phyloP scores from a whole-genome alignment of 441 rosid species.

The Mallotus repandus region DNA sequence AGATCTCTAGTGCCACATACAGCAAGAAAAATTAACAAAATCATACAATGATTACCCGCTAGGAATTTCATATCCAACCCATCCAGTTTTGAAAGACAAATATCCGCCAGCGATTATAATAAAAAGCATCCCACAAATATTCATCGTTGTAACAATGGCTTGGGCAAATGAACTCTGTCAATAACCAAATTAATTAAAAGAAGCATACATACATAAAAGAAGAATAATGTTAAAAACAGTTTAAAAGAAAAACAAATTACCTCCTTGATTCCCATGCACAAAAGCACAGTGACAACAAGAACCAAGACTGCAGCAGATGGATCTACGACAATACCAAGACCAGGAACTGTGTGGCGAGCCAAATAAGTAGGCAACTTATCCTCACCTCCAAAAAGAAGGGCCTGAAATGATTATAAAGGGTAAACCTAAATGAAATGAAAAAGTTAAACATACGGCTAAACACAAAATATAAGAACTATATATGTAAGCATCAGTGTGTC shows the following conservation, averaged over 20 bases:
- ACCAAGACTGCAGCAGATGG: conserved; percentile 90
- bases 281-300: conserved; percentile 65
- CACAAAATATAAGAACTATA: neutral
- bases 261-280: conserved; percentile 97
- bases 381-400: conserved; percentile 82
- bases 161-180: conserved; percentile 74
- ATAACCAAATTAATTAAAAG: conserved; percentile 5
- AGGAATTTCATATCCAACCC: conserved; percentile 81
- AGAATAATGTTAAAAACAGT: neutral
- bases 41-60: conserved; percentile 46
- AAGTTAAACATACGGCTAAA: neutral
- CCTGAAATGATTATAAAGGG: conserved; percentile 38
- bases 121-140: conserved; percentile 77
- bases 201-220: neutral
- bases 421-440: neutral
- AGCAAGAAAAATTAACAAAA: neutral
- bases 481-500: neutral
- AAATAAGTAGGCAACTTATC: conserved; percentile 65
- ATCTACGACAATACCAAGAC: conserved; percentile 73
- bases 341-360: conserved; percentile 79
- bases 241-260: conserved; percentile 31
- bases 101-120: conserved; percentile 71
- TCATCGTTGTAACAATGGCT: conserved; percentile 68
- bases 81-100: conserved; percentile 74
- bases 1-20: neutral